phyloP scores from a whole-genome alignment of 2,329 filamentous ascomycete genomes.

The Penicillium sp. region DNA sequence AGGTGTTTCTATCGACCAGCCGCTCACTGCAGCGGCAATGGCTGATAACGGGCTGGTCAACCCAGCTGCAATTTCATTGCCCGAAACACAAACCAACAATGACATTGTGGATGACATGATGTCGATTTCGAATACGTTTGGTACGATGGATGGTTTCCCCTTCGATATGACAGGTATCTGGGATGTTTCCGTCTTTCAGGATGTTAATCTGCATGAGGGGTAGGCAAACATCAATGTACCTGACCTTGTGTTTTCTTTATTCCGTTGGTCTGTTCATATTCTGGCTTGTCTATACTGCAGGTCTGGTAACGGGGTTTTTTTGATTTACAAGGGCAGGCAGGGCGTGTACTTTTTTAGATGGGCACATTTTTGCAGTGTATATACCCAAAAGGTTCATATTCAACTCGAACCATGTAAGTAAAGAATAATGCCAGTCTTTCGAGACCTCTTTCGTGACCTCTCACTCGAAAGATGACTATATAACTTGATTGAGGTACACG shows the following conservation, averaged over 20 bases:
- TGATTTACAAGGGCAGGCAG: background rate
- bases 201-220: constrained; percentile 37
- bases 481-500: no score
- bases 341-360: constrained; percentile 21
- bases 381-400: constrained; percentile 26
- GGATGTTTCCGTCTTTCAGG: constrained; percentile 50
- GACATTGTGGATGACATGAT: constrained; percentile 53
- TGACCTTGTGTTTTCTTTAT: background rate
- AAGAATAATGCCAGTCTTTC: constrained; percentile 9
- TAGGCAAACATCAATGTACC: background rate
- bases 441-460: no score
- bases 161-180: constrained; percentile 53
- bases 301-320: background rate
- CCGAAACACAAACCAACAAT: constrained; percentile 50
- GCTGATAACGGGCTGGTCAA: constrained; percentile 40
- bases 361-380: constrained; percentile 17
- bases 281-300: background rate
- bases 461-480: no score
- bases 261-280: background rate
- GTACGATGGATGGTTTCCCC: constrained; percentile 51
- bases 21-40: constrained; percentile 23
- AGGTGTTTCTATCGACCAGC: constrained; percentile 24
- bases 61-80: constrained; percentile 45
- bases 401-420: constrained; percentile 17
- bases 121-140: constrained; percentile 51